Evolutionary conservation across 345 rosid genomes (phyloP), one percentile per base, ranked within the genome.

Genomic region (Alliaria petiolata): DNA sequence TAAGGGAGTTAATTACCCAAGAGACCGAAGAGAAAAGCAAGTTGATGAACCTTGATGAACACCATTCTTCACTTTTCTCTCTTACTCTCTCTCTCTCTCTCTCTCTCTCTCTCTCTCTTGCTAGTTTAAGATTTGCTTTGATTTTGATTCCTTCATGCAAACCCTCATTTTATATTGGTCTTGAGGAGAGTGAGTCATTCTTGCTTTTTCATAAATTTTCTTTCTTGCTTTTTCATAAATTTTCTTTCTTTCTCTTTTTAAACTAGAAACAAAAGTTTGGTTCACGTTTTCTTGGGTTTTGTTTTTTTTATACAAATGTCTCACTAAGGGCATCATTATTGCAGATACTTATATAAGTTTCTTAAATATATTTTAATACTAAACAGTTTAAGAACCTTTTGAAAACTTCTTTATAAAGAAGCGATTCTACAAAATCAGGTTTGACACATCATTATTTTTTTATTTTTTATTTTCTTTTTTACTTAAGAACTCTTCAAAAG

Each of bases 1-100:
- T 19, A 40, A 25, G 20, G 9, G 8, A 49, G 6, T 13, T 3
- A 25, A 64, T 7, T 87, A 85, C 97, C 95, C 39, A 83, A 70
- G 76, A 89, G 81, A 40, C 96, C 96, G 77, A 86, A 85, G 28
- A 86, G 56, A 72, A 91, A 81, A 58, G 86, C 84, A 70, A 81
- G 76, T 53, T 70, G 63, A 71, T 82, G 77, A 70, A 47, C 49
- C 0, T 69, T 52, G 50, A 81, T 69, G 80, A 65, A 74, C 46
- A 55, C 80, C 91, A 87, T 87, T 34, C 55, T 66, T 39, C 75
- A 62, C 65, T 68, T 68, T 33, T 39, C 47, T 22, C 33, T 22
- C 25, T 22, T 22, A 1, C n/a, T n/a, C 13, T 50, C 8, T 49
- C 14, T 67, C 11, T 39, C 53, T 38, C 38, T 51, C 20, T 2